A percentile compares a stretch with the other conserved stretches of the same genome.
phyloP scores from a whole-genome alignment of 257 asterid genomes.

The Nicotiana tabacum region DNA sequence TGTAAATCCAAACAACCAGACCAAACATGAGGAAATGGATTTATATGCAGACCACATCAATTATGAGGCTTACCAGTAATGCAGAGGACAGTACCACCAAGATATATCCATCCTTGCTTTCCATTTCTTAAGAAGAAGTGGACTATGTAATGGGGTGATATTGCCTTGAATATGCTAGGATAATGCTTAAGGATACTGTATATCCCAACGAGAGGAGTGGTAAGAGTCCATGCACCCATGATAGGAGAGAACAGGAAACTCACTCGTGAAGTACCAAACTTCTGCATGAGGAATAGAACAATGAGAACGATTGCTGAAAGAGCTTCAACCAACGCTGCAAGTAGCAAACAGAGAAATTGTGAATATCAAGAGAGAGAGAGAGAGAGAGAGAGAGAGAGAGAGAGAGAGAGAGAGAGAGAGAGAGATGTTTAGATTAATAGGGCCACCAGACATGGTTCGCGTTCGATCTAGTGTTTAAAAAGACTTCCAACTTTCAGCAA shows the following conservation, averaged over 20 bases:
- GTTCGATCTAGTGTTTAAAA: neutral
- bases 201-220: conserved; percentile 52
- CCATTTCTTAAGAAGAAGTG: conserved; percentile 36
- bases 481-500: neutral
- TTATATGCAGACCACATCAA: neutral
- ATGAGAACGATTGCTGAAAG: conserved; percentile 35
- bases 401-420: no score
- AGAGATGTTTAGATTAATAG: neutral
- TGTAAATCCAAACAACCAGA: neutral
- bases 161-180: conserved; percentile 47
- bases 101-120: conserved; percentile 47
- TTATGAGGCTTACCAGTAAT: conserved; percentile 40
- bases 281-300: conserved; percentile 39
- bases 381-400: no score
- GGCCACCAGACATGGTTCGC: neutral
- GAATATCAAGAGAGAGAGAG: neutral
- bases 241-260: conserved; percentile 63
- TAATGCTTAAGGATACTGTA: conserved; percentile 45
- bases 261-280: conserved; percentile 47
- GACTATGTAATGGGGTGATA: conserved; percentile 52
- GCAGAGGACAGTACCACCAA: conserved; percentile 63
- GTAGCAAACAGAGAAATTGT: conserved; percentile 6
- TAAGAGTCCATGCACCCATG: conserved; percentile 54
- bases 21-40: neutral
- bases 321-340: conserved; percentile 36